Base-by-base conservation (phyloP, 345 rosid genomes). In the Brassica nigra region DNA sequence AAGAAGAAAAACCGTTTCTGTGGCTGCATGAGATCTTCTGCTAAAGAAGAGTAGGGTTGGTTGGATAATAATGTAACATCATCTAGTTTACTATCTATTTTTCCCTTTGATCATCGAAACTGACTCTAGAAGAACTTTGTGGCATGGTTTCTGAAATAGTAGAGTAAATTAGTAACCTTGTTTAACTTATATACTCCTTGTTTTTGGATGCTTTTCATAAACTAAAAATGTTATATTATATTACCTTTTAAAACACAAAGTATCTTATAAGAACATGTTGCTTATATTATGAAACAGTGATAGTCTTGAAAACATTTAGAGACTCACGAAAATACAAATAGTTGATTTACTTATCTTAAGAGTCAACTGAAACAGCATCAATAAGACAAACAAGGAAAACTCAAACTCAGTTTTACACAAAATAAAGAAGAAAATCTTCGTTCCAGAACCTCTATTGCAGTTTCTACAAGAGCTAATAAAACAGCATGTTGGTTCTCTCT, bases 1-100 rank as follows among this genome's bases (percentile, higher is more conserved):
- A 80, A 74, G 81, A 91, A 84, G 86, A 92, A 91, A 74, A 78
- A 71, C 36, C 83, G 92, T 70, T 88, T 91, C 83, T 92, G 97
- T 54, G 89, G 96, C 34, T 92, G 97, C 73, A 80, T 74, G 66
- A 88, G 90, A 83, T 85, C 92, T 66, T 82, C 89, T 6, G 73
- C 90, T 1, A 81, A 75, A 47, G 92, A 76, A 80, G 89, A 88
- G 76, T 89, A 77, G 85, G 81, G 76, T 12, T 18, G 62, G 62
- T 10, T 27, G 65, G 65, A 54, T 18, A 39, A 62, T 52, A 69
- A 80, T 70, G 66, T 75, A 68, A 63, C 66, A 74, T 47, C 66
- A 27, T 62, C 75, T 74, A 80, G 49, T 54, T 75, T 75, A 74
- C 59, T 63, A 36, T 80, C 61, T 67, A 23, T 74, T 49, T 67